A percentile compares a stretch with the other conserved stretches of the same genome.
These are phyloP conservation scores for Coemansia reversa DNA, from an alignment of 192 early-diverging fungal species.

Conservation along the genomic window DNA sequence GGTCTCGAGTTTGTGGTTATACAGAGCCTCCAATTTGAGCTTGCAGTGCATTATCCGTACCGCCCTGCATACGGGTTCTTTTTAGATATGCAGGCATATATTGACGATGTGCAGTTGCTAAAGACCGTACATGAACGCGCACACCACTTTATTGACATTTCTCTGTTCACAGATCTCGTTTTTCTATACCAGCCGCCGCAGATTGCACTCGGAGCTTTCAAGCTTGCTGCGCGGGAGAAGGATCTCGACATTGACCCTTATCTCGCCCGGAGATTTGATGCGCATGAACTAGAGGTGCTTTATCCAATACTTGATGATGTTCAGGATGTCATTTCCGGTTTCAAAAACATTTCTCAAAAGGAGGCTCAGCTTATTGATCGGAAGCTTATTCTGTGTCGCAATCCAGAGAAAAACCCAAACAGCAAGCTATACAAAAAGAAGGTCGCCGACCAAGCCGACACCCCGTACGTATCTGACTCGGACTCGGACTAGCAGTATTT, in stretches of 20 bases:
- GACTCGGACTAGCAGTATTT: slow-evolving; percentile 27
- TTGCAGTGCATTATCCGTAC: slow-evolving; percentile 71
- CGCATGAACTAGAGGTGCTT: slow-evolving; percentile 44
- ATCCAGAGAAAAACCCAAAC: slow-evolving; percentile 73
- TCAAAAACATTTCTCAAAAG: slow-evolving; percentile 44
- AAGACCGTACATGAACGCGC: slow-evolving; percentile 58
- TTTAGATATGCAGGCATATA: slow-evolving; percentile 66
- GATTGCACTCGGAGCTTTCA: slow-evolving; percentile 67
- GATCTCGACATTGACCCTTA: slow-evolving; percentile 59
- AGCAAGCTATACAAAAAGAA: slow-evolving; percentile 60
- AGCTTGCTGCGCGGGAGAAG: slow-evolving; percentile 59
- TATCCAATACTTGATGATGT: slow-evolving; percentile 57
- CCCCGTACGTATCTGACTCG: slow-evolving; percentile 47
- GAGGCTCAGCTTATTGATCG: slow-evolving; percentile 63
- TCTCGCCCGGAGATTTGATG: slow-evolving; percentile 48
- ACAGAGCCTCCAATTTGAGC: slow-evolving; percentile 74
- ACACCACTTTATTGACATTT: slow-evolving; percentile 56
- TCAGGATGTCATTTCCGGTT: slow-evolving; percentile 45
- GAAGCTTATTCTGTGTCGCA: slow-evolving; percentile 63
- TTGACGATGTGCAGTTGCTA: slow-evolving; percentile 23
- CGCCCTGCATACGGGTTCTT: slow-evolving; percentile 68
- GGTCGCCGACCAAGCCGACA: slow-evolving; percentile 24
- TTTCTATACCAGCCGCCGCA: slow-evolving; percentile 77
- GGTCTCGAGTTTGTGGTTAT: slow-evolving; percentile 67
- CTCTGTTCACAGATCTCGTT: slow-evolving; percentile 69